Percentiles rank a stretch among this genome's conserved stretches.
phyloP scores from a whole-genome alignment of 73 alveolate species.

The Uronychia setigera region DNA sequence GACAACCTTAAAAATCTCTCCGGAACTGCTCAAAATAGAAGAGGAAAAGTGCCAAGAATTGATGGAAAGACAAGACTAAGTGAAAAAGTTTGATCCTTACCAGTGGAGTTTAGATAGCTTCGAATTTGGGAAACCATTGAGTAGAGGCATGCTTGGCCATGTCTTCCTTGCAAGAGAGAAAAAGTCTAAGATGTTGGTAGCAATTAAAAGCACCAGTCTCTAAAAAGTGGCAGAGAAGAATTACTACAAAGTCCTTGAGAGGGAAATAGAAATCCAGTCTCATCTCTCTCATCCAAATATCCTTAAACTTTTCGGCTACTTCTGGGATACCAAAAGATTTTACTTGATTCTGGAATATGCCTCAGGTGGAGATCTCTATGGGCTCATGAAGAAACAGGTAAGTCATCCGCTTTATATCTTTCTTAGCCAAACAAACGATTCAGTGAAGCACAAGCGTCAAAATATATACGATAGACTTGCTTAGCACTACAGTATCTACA shows the following conservation, averaged over 20 bases:
- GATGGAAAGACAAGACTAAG: neutral
- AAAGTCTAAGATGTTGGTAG: conserved; percentile 31
- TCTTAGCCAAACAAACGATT: no score
- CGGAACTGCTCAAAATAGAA: no score
- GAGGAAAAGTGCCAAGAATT: no score
- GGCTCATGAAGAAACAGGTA: conserved; percentile 43
- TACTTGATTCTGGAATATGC: conserved; percentile 76
- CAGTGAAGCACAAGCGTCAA: conserved; percentile 44
- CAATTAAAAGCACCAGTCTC: conserved; percentile 45
- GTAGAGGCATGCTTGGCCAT: conserved; percentile 56
- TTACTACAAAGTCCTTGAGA: conserved; percentile 33
- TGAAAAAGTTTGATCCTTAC: no score
- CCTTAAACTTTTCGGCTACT: conserved; percentile 61
- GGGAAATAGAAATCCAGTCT: conserved; percentile 68
- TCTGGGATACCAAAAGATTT: conserved; percentile 67
- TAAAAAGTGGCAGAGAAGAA: conserved; percentile 32
- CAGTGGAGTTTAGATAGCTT: no score
- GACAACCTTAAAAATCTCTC: no score
- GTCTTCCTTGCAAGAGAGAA: conserved; percentile 51
- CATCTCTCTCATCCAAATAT: conserved; percentile 76
- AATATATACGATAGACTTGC: conserved; percentile 39
- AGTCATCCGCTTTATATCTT: no score
- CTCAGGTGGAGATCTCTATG: conserved; percentile 69
- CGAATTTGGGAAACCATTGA: no score
- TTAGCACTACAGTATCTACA: conserved; percentile 52